A percentile compares a stretch with the other conserved stretches of the same genome.
phyloP scores from a whole-genome alignment of 2,329 filamentous ascomycete genomes.

The Pyrenochaeta sp. region DNA sequence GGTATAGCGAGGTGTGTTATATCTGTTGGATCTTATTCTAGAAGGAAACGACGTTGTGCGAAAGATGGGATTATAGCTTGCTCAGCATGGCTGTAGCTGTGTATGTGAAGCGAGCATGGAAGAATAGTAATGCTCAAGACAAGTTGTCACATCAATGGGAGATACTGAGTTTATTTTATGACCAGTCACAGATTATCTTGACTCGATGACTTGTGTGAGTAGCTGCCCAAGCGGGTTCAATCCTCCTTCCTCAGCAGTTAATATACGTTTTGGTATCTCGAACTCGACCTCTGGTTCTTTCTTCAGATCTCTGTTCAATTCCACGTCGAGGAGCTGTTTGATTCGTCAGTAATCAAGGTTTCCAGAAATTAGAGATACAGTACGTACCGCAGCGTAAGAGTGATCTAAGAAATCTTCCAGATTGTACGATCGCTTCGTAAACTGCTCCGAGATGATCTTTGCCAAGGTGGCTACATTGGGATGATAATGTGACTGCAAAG shows the following conservation, averaged over 20 bases:
- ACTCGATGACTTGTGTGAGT: slow-evolving; percentile 41
- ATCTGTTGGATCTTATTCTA: not conserved
- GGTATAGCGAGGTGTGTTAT: not conserved
- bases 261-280: slow-evolving; percentile 88
- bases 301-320: slow-evolving; percentile 83
- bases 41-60: not conserved
- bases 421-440: slow-evolving; percentile 94
- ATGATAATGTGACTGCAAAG: slow-evolving; percentile 91
- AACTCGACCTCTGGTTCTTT: slow-evolving; percentile 91
- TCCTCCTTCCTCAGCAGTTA: slow-evolving; percentile 56
- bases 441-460: slow-evolving; percentile 94
- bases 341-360: slow-evolving; percentile 1
- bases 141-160: too few species aligned
- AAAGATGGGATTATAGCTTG: not conserved
- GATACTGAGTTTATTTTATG: not conserved
- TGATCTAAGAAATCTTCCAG: slow-evolving; percentile 98
- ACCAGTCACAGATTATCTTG: slow-evolving; percentile 21
- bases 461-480: slow-evolving; percentile 95
- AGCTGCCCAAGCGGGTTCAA: slow-evolving; percentile 42
- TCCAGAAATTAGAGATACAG: not conserved
- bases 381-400: slow-evolving; percentile 81
- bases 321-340: slow-evolving; percentile 79
- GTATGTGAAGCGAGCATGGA: not conserved
- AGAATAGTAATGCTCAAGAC: not conserved
- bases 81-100: not conserved